Evolutionary conservation across 2,329 filamentous ascomycete genomes (phyloP).

Genomic region (Penicillium sp.): DNA sequence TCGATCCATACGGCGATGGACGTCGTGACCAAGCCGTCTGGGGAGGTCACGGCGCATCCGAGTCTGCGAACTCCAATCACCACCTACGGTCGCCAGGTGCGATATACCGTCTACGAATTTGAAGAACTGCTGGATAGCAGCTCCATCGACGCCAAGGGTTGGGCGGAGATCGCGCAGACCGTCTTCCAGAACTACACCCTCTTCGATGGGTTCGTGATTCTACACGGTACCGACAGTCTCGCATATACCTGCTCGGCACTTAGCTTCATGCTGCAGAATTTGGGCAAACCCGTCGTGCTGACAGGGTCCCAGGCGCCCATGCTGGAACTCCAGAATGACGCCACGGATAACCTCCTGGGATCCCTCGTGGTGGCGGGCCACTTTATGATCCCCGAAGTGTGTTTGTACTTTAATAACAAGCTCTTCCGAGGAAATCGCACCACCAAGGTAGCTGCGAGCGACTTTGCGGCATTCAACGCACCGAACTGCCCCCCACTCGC

Average conservation of each 20-base stretch:
- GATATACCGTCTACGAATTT: conserved; percentile 85
- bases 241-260: conserved; percentile 88
- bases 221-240: conserved; percentile 88
- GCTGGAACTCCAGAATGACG: conserved; percentile 87
- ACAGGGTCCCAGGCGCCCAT: conserved; percentile 85
- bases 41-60: conserved; percentile 59
- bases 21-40: conserved; percentile 57
- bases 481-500: conserved; percentile 86
- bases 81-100: conserved; percentile 77
- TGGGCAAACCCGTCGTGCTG: conserved; percentile 88
- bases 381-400: conserved; percentile 91
- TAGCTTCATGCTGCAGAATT: conserved; percentile 89
- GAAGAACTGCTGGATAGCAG: conserved; percentile 83
- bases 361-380: conserved; percentile 89
- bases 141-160: conserved; percentile 83
- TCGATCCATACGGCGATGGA: conserved; percentile 61
- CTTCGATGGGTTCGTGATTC: conserved; percentile 88
- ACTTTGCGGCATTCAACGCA: conserved; percentile 84
- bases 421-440: conserved; percentile 86
- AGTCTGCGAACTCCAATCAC: conserved; percentile 80
- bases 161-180: conserved; percentile 81
- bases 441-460: conserved; percentile 84
- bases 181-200: conserved; percentile 83
- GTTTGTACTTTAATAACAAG: conserved; percentile 90
- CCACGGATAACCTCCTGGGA: conserved; percentile 85